phyloP scores from a whole-genome alignment of 163 green algal species.

The Volvox carteri region DNA sequence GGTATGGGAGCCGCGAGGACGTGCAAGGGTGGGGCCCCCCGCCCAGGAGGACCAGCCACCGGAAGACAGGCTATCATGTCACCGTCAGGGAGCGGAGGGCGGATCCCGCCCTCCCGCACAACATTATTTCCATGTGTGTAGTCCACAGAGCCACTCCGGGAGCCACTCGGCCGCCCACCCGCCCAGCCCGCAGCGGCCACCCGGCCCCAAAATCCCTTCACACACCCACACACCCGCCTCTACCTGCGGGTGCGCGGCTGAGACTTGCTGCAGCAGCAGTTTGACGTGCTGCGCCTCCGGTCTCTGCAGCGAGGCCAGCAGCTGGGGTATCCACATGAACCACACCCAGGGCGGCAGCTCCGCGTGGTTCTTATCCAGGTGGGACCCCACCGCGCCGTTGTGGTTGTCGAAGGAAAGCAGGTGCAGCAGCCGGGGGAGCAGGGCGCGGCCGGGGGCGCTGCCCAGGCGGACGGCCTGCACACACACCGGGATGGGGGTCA shows the following conservation, averaged over 20 bases:
- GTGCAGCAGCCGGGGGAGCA: conserved; percentile 90
- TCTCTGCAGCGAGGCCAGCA: conserved; percentile 90
- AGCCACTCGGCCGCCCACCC: no score
- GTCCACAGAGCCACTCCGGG: no score
- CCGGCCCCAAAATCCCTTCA: no score
- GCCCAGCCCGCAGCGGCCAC: no score
- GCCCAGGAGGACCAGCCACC: no score
- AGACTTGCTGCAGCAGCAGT: conserved; percentile 70
- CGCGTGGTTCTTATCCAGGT: conserved; percentile 43
- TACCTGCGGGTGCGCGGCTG: conserved; percentile 69
- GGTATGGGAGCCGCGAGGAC: no score
- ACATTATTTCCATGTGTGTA: no score
- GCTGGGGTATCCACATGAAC: conserved; percentile 92
- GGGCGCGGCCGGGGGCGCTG: conserved; percentile 66
- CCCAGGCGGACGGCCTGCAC: conserved; percentile 81
- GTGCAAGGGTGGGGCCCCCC: no score
- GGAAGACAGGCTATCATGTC: no score
- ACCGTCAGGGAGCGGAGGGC: no score
- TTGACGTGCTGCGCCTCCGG: conserved; percentile 84
- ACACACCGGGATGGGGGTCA: conserved; percentile 14
- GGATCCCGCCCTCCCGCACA: no score
- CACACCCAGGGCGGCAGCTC: conserved; percentile 91
- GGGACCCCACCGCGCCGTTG: conserved; percentile 38
- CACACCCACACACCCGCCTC: no score
- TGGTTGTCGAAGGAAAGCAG: conserved; percentile 92